Evolutionary conservation across 768 basidiomycete species (phyloP), one percentile per base, ranked within the genome.

Genomic region (Lentinus tigrinus): DNA sequence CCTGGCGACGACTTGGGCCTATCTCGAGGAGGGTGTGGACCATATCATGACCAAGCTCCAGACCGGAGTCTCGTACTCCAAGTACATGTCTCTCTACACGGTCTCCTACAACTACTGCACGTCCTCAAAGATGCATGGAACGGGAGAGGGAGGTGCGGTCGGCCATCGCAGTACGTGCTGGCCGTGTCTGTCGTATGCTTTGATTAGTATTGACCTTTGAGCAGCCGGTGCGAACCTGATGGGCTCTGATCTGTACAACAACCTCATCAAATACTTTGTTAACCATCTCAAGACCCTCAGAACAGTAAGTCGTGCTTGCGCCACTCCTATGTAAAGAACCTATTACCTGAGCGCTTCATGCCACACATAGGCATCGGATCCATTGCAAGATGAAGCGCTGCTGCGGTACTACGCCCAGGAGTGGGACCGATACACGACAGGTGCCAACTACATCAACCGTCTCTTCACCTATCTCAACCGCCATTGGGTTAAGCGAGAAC

Each of bases 91-190:
- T 62, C 78, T 86, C 58, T 93, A 98, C 75, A 96, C 95, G 23
- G 92, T 94, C 52, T 91, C 93, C 9, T 98, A 99, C 80, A 98
- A 98, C 77, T 98, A 96, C 72, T 99, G 97, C 70, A 98, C 93
- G 26, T 90, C 89, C 27, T 90, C 89, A 3, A 88, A 87, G 72
- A 89, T 88, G 86, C 83, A 71, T 66, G 78, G 79, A 47, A 74
- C 69, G 23, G 74, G 77, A 19, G 73, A 77, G 24, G 66, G 67
- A n/a, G 65, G 72, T 3, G 70, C 73, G 10, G 55, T 74, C 17
- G 73, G 77, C 4, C 76, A 71, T 65, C 80, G 88, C 69, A 85
- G 89, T 91, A 68, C 75, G 87, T 80, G 23, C 13, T 52, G 16
- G 4, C 54, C 34, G 34, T 49, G 49, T 60, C 39, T 27, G 16